Percentiles rank a stretch among this genome's conserved stretches.
These are phyloP conservation scores for Helenozyma rhizophorensis DNA, from an alignment of 805 yeast genomes.

Conservation along the genomic window DNA sequence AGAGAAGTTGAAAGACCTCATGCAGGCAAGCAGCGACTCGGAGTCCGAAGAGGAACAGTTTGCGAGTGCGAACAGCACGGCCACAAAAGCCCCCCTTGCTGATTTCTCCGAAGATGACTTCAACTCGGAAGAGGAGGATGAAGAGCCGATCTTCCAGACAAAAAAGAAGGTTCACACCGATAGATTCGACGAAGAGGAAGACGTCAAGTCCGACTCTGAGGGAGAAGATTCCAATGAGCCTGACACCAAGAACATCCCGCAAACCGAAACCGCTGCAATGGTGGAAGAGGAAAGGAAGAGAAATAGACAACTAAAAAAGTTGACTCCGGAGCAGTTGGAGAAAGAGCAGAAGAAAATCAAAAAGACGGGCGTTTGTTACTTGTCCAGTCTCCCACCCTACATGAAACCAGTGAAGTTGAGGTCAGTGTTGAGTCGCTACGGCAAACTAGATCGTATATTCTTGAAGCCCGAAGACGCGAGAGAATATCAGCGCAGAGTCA, in stretches of 20 bases:
- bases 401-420: conserved; percentile 93
- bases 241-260: too few species aligned
- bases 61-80: too few species aligned
- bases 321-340: conserved; percentile 53
- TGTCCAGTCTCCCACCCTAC: conserved; percentile 90
- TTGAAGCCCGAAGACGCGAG: conserved; percentile 79
- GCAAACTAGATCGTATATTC: conserved; percentile 81
- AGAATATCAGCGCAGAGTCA: conserved; percentile 61
- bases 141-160: conserved; percentile 11
- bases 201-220: conserved; percentile 2
- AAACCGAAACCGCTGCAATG: conserved; percentile 13
- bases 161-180: conserved; percentile 4
- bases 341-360: conserved; percentile 52
- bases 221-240: not conserved
- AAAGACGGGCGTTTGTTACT: conserved; percentile 87
- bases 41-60: not conserved
- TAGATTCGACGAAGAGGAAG: conserved; percentile 1
- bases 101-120: conserved; percentile 11
- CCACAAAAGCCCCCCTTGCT: not conserved
- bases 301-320: conserved; percentile 44
- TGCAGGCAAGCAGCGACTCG: conserved; percentile 2
- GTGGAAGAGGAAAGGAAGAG: conserved; percentile 14
- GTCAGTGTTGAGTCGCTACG: conserved; percentile 76
- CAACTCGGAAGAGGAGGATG: conserved; percentile 11
- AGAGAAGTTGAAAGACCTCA: conserved; percentile 3